A percentile compares a stretch with the other conserved stretches of the same genome.
Conservation (phyloP, 352 stramenopile genomes). For the Globisporangium acanthophoron region DNA sequence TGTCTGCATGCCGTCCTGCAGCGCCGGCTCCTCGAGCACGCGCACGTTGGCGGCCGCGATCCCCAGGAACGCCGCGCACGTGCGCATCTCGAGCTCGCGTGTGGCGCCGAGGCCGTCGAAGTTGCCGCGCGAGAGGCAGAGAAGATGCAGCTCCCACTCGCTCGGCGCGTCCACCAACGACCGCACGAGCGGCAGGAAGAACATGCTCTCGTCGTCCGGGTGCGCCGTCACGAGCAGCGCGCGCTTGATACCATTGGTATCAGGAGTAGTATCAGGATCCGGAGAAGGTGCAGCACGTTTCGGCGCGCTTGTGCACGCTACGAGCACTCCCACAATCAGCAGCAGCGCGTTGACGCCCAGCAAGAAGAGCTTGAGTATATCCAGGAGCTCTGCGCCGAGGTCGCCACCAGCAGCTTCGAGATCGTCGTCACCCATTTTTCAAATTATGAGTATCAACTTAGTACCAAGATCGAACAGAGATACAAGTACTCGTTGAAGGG, state of each 20-base stretch:
- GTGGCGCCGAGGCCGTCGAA: conserved; percentile 87
- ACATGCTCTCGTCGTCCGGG: conserved; percentile 97
- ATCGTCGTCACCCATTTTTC: conserved; percentile 5
- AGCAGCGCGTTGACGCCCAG: conserved; percentile 55
- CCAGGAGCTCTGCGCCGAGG: conserved; percentile 26
- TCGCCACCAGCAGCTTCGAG: conserved; percentile 8
- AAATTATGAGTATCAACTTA: too few species aligned
- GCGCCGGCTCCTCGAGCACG: conserved; percentile 70
- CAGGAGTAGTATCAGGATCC: not conserved
- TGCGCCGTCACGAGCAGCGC: conserved; percentile 91
- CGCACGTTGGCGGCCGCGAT: conserved; percentile 39
- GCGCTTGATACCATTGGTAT: conserved; percentile 20
- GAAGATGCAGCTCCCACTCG: conserved; percentile 65
- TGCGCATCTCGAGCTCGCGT: conserved; percentile 79
- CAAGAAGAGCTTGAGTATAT: conserved; percentile 55
- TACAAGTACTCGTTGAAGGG: not conserved
- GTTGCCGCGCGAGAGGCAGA: conserved; percentile 92
- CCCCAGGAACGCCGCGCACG: conserved; percentile 47
- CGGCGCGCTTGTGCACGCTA: conserved; percentile 20
- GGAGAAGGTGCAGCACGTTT: not conserved
- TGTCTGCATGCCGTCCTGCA: conserved; percentile 84
- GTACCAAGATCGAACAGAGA: too few species aligned
- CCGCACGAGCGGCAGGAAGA: conserved; percentile 91
- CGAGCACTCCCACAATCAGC: conserved; percentile 34
- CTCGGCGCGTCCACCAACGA: conserved; percentile 25